A percentile compares a stretch with the other conserved stretches of the same genome.
Conservation (phyloP, 805 yeast species). For the Pichia ethanolica region DNA sequence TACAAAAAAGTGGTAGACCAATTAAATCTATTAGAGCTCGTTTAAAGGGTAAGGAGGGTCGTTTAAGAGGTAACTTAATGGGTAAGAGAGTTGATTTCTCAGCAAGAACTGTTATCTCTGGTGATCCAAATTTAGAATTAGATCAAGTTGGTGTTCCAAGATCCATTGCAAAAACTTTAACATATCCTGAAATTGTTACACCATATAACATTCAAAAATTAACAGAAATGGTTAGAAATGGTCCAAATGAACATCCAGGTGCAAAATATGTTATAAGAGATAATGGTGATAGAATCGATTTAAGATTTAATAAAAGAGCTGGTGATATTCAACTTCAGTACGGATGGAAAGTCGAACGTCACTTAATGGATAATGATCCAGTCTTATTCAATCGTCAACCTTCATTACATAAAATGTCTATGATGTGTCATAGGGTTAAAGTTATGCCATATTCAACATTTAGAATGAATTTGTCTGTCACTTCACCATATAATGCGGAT, state of each 20-base stretch:
- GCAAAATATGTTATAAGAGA: slow-evolving; percentile 97
- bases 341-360: slow-evolving; percentile 99
- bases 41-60: slow-evolving; percentile 98
- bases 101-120: slow-evolving; percentile 98
- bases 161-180: slow-evolving; percentile 88
- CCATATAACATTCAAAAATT: slow-evolving; percentile 93
- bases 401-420: slow-evolving; percentile 97
- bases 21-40: slow-evolving; percentile 98
- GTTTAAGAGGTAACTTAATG: slow-evolving; percentile 97
- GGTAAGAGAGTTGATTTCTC: slow-evolving; percentile 99
- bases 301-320: slow-evolving; percentile 94
- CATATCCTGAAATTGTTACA: slow-evolving; percentile 96
- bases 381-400: slow-evolving; percentile 99
- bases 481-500: slow-evolving; percentile 99
- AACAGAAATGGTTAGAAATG: slow-evolving; percentile 91
- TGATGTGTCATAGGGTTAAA: slow-evolving; percentile 98
- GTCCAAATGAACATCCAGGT: slow-evolving; percentile 99
- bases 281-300: slow-evolving; percentile 96
- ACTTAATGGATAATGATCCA: slow-evolving; percentile 94
- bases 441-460: slow-evolving; percentile 99
- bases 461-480: slow-evolving; percentile 91
- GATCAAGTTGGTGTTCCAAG: slow-evolving; percentile 99
- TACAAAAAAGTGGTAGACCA: slow-evolving; percentile 98
- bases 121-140: slow-evolving; percentile 95
- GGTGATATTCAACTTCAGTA: slow-evolving; percentile 97